Evolutionary conservation across 2,329 filamentous ascomycete genomes (phyloP), one percentile per base, ranked within the genome.

Genomic region (Lachnellula arida): DNA sequence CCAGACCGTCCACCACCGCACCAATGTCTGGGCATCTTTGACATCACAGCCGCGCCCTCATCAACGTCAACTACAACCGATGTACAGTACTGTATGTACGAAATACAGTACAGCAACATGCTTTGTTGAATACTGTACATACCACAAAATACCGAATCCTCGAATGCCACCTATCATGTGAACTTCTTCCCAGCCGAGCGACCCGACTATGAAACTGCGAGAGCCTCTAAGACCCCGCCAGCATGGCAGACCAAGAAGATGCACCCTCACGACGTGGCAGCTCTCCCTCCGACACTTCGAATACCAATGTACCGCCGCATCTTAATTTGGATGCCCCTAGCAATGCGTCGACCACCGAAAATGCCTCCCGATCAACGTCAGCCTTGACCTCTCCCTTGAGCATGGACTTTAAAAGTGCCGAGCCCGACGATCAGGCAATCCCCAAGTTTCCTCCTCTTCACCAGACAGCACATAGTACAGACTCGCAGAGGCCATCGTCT

Each of bases 351-450:
- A 64, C 64, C 7, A 47, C 52, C 5, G 64, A 64, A 23, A 59
- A 60, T 55, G 60, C 44, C 34, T 69, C 67, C 1, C 60, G 57
- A 42, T 59, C 65, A 15, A 70, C 68, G 19, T 69, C 68, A 54
- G 66, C 63, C 23, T 67, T 68, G 65, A 67, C 68, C 22, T 70
- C 68, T n/a, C 67, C 68, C 11, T 43, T 69, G 43, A 64, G 56
- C 43, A 25, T 61, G 49, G 68, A 70, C 15, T 61, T 68, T 40
- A 65, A 53, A 51, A 51, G 55, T 46, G 22, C 43, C 8, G 61
- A 64, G 3, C 32, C 53, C n/a, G 63, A 57, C 17, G 62, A 66
- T 2, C 58, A 60, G 42, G 58, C 50, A 32, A 11, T 63, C 2
- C 65, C 65, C n/a, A 66, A 67, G 43, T 67, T 69, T 43, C 63